phyloP scores from a whole-genome alignment of 2,329 filamentous ascomycete genomes.

The Phyllosticta paracitricarpa region DNA sequence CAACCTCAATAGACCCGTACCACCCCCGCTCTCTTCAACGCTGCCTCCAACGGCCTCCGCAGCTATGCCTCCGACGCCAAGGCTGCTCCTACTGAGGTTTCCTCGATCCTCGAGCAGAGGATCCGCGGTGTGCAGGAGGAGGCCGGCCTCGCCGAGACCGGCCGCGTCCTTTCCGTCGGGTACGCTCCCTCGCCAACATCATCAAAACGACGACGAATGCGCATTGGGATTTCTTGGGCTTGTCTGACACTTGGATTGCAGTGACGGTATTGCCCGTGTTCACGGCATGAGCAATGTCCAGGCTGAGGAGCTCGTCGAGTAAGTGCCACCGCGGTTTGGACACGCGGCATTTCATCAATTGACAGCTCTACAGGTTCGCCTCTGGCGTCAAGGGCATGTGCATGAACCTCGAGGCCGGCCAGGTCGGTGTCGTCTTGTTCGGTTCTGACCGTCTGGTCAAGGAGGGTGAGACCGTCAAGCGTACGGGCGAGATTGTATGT shows the following conservation, averaged over 20 bases:
- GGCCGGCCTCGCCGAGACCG: constrained; percentile 91
- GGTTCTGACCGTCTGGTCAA: constrained; percentile 99
- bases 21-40: constrained; percentile 68
- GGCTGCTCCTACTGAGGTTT: constrained; percentile 94
- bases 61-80: constrained; percentile 89
- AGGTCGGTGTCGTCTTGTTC: constrained; percentile 99
- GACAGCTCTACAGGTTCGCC: constrained; percentile 62
- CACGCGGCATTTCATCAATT: neutral
- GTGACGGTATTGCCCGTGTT: constrained; percentile 99
- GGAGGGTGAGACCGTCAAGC: constrained; percentile 99
- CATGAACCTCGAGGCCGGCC: constrained; percentile 99
- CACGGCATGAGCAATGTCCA: constrained; percentile 99
- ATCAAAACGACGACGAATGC: constrained; percentile 19
- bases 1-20: constrained; percentile 61
- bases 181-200: constrained; percentile 47
- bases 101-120: constrained; percentile 97
- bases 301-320: constrained; percentile 99
- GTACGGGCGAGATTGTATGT: constrained; percentile 97
- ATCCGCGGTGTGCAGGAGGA: constrained; percentile 98
- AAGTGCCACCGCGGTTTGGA: constrained; percentile 42
- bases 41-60: constrained; percentile 62
- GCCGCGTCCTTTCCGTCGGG: constrained; percentile 97
- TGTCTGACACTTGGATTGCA: constrained; percentile 37
- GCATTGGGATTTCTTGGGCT: constrained; percentile 7
- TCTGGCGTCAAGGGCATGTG: constrained; percentile 99